Conservation (phyloP, 129 eudicot species). For the Tanacetum coccineum region DNA sequence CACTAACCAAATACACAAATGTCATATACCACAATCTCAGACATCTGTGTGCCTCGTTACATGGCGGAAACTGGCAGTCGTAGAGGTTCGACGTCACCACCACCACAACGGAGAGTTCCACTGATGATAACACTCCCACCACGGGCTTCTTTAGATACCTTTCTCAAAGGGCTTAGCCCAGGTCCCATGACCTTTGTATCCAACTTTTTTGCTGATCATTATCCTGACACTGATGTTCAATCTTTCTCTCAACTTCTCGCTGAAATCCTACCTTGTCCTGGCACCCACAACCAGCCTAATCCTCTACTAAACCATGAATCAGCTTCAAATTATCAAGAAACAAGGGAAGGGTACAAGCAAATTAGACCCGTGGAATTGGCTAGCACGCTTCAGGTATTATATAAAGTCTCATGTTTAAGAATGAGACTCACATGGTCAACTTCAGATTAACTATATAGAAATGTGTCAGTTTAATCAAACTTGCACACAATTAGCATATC, state of each 20-base stretch:
- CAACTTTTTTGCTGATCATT: conserved; percentile 29
- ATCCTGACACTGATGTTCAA: conserved; percentile 19
- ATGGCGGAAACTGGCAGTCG: conserved; percentile 7
- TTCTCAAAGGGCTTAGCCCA: conserved; percentile 18
- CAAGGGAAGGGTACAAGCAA: neutral
- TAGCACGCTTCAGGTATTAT: neutral
- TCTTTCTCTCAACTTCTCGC: conserved; percentile 24
- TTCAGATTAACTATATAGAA: neutral
- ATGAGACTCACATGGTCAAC: neutral
- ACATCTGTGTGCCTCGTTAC: neutral
- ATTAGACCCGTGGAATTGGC: neutral
- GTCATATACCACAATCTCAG: conserved; percentile 7
- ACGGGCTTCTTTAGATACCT: conserved; percentile 11
- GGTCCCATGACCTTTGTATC: conserved; percentile 40
- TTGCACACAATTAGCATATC: neutral
- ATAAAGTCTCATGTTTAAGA: neutral
- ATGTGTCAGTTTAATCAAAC: neutral
- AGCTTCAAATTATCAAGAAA: neutral
- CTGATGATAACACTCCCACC: conserved; percentile 24
- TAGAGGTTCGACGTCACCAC: neutral
- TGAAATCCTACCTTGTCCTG: conserved; percentile 14
- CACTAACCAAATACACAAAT: conserved; percentile 10
- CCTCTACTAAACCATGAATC: conserved; percentile 7
- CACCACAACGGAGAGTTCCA: conserved; percentile 12
- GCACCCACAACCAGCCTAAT: neutral